Evolutionary conservation across 441 rosid genomes (phyloP).

Genomic region (Flueggea neowawraea): DNA sequence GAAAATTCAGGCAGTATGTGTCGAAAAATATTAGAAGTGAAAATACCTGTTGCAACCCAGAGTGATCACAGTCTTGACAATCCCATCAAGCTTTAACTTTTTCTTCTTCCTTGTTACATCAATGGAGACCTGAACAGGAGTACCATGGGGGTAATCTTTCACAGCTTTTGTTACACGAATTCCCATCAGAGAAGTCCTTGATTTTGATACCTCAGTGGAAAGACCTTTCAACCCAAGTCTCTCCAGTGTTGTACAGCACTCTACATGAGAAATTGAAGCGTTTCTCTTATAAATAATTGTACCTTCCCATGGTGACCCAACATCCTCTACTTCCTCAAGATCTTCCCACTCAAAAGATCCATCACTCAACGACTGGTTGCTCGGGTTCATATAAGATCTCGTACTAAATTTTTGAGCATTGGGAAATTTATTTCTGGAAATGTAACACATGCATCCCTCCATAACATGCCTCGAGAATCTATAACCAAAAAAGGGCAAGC

Average conservation of each 20-base stretch:
- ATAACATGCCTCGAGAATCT: slow-evolving; percentile 10
- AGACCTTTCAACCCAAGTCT: slow-evolving; percentile 78
- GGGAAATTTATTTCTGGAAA: slow-evolving; percentile 13
- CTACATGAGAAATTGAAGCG: slow-evolving; percentile 69
- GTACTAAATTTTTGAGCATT: slow-evolving; percentile 16
- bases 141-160: slow-evolving; percentile 77
- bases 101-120: slow-evolving; percentile 76
- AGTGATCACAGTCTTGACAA: slow-evolving; percentile 72
- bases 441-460: background rate
- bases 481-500: slow-evolving; percentile 9
- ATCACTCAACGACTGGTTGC: slow-evolving; percentile 32
- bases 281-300: slow-evolving; percentile 75
- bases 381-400: slow-evolving; percentile 21
- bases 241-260: slow-evolving; percentile 88
- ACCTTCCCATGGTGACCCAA: slow-evolving; percentile 82
- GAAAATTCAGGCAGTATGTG: background rate
- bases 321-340: slow-evolving; percentile 23
- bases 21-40: slow-evolving; percentile 5
- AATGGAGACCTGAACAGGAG: slow-evolving; percentile 86
- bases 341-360: slow-evolving; percentile 63
- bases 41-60: slow-evolving; percentile 75
- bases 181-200: slow-evolving; percentile 81
- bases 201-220: slow-evolving; percentile 63
- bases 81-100: slow-evolving; percentile 87
- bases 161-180: slow-evolving; percentile 80